phyloP scores from a whole-genome alignment of 495 filamentous ascomycete genomes.

The Podospora fimiseda region DNA sequence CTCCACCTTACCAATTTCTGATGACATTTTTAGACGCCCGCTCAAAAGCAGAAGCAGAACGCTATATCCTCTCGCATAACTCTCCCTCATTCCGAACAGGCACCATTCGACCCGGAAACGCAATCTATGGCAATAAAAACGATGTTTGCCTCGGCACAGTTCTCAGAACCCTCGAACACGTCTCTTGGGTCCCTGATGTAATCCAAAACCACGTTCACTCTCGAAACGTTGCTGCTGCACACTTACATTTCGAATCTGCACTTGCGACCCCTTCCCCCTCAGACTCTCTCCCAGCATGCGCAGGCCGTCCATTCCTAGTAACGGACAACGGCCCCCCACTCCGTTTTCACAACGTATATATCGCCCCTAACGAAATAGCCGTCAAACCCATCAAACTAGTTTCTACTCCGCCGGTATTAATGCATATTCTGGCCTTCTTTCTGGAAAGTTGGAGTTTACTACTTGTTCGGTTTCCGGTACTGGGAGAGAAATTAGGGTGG shows the following conservation, averaged over 20 bases:
- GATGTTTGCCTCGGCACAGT: conserved; percentile 35
- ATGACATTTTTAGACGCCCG: conserved; percentile 25
- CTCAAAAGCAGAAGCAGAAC: conserved; percentile 50
- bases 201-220: conserved; percentile 51
- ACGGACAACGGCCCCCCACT: conserved; percentile 34
- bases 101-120: conserved; percentile 51
- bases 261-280: conserved; percentile 22
- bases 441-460: conserved; percentile 38
- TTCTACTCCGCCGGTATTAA: conserved; percentile 35
- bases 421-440: conserved; percentile 42
- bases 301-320: conserved; percentile 38
- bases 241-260: conserved; percentile 51
- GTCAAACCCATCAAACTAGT: conserved; percentile 25
- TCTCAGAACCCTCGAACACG: conserved; percentile 16
- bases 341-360: conserved; percentile 29
- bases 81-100: conserved; percentile 47
- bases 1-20: neutral
- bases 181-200: conserved; percentile 42
- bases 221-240: conserved; percentile 52
- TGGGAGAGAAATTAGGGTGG: conserved; percentile 34
- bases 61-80: conserved; percentile 44
- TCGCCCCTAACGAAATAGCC: conserved; percentile 11
- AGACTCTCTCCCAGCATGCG: conserved; percentile 29
- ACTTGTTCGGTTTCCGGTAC: conserved; percentile 24
- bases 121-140: conserved; percentile 47